Evolutionary conservation across 2,329 filamentous ascomycete genomes (phyloP).

Genomic region (Cercospora zeae-maydis): DNA sequence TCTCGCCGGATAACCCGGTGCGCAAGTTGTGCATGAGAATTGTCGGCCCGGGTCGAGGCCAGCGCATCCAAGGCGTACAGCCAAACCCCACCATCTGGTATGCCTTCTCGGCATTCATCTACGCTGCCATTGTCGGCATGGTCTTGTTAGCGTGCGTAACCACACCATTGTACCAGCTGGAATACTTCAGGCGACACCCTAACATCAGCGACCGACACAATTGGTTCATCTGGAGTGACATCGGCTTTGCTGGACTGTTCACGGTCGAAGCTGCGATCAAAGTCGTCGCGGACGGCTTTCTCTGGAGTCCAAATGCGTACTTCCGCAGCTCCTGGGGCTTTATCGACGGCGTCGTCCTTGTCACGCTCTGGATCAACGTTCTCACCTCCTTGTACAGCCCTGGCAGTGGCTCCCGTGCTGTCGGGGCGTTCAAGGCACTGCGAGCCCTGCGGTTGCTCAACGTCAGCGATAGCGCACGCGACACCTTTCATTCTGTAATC

Average conservation of each 20-base stretch:
- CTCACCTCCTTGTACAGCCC: constrained; percentile 76
- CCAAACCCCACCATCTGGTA: constrained; percentile 92
- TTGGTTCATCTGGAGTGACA: constrained; percentile 94
- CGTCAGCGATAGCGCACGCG: constrained; percentile 88
- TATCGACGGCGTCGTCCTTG: constrained; percentile 84
- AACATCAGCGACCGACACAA: constrained; percentile 56
- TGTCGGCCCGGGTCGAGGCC: constrained; percentile 85
- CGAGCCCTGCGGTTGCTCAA: constrained; percentile 88
- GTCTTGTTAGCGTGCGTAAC: constrained; percentile 93
- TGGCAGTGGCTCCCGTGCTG: constrained; percentile 79
- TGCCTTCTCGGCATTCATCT: constrained; percentile 87
- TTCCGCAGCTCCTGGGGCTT: constrained; percentile 95
- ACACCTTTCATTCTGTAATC: constrained; percentile 96
- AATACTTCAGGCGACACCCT: constrained; percentile 59
- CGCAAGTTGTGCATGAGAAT: constrained; percentile 81
- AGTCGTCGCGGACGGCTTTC: constrained; percentile 88
- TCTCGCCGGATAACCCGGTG: constrained; percentile 72
- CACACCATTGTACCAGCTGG: constrained; percentile 87
- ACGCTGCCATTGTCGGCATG: constrained; percentile 93
- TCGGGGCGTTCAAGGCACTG: constrained; percentile 95
- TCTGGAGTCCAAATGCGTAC: constrained; percentile 97
- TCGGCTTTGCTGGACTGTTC: constrained; percentile 85
- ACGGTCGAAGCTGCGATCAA: constrained; percentile 84
- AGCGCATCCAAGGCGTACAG: constrained; percentile 80
- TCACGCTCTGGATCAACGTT: constrained; percentile 95